Conservation (phyloP, 106 monocot species). For the Platanthera guangdongensis region DNA sequence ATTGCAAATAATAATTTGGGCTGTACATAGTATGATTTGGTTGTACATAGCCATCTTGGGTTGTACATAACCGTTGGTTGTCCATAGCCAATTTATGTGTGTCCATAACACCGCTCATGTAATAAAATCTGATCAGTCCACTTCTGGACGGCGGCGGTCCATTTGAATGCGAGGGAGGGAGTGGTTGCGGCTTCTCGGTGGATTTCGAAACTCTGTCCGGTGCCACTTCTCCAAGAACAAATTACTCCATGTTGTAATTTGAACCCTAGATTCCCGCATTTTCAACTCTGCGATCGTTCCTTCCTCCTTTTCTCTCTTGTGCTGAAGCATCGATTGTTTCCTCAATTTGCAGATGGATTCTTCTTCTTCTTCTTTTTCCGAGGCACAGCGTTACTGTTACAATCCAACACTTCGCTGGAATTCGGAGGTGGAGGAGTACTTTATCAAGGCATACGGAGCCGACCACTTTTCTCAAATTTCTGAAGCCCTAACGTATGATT, state of each 20-base stretch:
- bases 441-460: slow-evolving; percentile 76
- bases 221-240: neutral
- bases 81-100: too few relatives aligned
- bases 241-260: neutral
- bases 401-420: slow-evolving; percentile 72
- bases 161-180: neutral
- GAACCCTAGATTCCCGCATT: neutral
- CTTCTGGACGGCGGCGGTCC: neutral
- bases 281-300: neutral
- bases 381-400: slow-evolving; percentile 46
- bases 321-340: neutral
- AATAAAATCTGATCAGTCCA: too few relatives aligned
- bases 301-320: neutral
- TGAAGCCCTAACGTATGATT: slow-evolving; percentile 61
- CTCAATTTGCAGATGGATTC: slow-evolving; percentile 37
- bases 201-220: neutral
- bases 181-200: neutral
- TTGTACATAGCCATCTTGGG: too few relatives aligned
- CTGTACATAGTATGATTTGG: too few relatives aligned
- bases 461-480: slow-evolving; percentile 78
- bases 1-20: too few relatives aligned
- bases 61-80: too few relatives aligned
- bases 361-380: slow-evolving; percentile 18
- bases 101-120: too few relatives aligned
- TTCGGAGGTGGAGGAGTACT: slow-evolving; percentile 77